A percentile compares a stretch with the other conserved stretches of the same genome.
These are phyloP conservation scores for Lipomyces orientalis DNA, from an alignment of 805 yeast species.

Conservation along the genomic window DNA sequence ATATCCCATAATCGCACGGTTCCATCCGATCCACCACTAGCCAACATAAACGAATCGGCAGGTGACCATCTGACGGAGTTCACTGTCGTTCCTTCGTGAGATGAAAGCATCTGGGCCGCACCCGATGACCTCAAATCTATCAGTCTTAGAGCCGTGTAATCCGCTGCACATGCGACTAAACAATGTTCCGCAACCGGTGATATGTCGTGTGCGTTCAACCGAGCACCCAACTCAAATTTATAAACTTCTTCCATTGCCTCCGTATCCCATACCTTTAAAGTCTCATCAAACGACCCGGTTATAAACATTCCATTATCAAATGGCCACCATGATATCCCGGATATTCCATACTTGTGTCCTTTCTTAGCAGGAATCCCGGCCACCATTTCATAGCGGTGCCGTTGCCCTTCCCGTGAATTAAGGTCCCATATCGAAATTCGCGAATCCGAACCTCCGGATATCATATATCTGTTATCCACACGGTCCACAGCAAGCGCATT, in stretches of 20 bases:
- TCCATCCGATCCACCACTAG: slow-evolving; percentile 84
- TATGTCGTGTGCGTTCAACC: slow-evolving; percentile 72
- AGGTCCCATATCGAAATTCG: slow-evolving; percentile 71
- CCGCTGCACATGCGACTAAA: slow-evolving; percentile 71
- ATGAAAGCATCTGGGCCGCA: slow-evolving; percentile 33
- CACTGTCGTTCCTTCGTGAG: slow-evolving; percentile 44
- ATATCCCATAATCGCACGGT: slow-evolving; percentile 86
- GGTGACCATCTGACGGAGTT: slow-evolving; percentile 80
- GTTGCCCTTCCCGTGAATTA: slow-evolving; percentile 41
- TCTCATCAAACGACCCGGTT: slow-evolving; percentile 78
- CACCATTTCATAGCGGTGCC: slow-evolving; percentile 37
- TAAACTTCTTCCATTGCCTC: slow-evolving; percentile 68
- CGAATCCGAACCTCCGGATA: slow-evolving; percentile 79
- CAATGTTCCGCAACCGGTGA: slow-evolving; percentile 53
- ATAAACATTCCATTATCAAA: slow-evolving; percentile 84
- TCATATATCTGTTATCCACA: slow-evolving; percentile 51
- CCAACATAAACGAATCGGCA: slow-evolving; percentile 60
- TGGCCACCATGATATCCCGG: slow-evolving; percentile 87
- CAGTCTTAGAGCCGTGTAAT: slow-evolving; percentile 69
- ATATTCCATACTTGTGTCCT: slow-evolving; percentile 74
- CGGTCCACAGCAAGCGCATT: slow-evolving; percentile 65
- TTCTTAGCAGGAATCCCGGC: slow-evolving; percentile 19
- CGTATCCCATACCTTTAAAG: slow-evolving; percentile 83
- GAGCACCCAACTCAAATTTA: slow-evolving; percentile 62
- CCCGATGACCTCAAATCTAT: slow-evolving; percentile 34